A percentile compares a stretch with the other conserved stretches of the same genome.
These are phyloP conservation scores for Nakazawaea peltata DNA, from an alignment of 805 yeast species.

Conservation along the genomic window DNA sequence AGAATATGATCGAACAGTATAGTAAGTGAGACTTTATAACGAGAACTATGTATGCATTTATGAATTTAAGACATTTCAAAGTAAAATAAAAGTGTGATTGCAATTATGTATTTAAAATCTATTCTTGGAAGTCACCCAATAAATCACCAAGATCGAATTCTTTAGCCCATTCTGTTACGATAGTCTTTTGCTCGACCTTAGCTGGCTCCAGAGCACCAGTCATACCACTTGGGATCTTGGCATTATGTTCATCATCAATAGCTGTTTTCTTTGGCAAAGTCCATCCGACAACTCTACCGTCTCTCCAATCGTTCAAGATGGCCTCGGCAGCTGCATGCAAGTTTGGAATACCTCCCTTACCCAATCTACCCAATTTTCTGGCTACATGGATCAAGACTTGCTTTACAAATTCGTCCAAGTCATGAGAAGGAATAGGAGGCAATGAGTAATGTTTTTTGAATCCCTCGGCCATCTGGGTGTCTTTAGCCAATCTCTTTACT, in stretches of 20 bases:
- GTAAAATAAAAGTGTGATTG: no score
- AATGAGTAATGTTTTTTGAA: conserved; percentile 67
- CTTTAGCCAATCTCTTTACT: conserved; percentile 67
- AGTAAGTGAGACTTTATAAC: conserved; percentile 1
- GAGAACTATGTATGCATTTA: background rate
- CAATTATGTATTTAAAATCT: no score
- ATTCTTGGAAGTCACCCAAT: no score
- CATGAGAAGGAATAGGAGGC: conserved; percentile 70
- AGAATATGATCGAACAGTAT: conserved; percentile 20
- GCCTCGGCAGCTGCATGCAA: conserved; percentile 75
- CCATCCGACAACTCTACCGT: conserved; percentile 92
- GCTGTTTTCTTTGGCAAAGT: conserved; percentile 52
- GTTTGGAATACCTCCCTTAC: conserved; percentile 91
- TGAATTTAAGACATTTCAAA: background rate
- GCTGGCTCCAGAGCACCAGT: conserved; percentile 29
- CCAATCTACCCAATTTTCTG: conserved; percentile 83
- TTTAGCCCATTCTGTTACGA: conserved; percentile 87
- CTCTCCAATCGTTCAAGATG: conserved; percentile 93
- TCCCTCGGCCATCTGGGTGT: conserved; percentile 67
- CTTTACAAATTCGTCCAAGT: conserved; percentile 71
- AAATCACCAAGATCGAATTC: conserved; percentile 89
- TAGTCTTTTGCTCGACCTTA: conserved; percentile 56
- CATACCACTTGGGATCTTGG: conserved; percentile 24
- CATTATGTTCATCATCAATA: conserved; percentile 33
- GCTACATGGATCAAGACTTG: conserved; percentile 90